Evolutionary conservation across 177 flowering plant genomes (phyloP).

Genomic region (Vitis hybrid): DNA sequence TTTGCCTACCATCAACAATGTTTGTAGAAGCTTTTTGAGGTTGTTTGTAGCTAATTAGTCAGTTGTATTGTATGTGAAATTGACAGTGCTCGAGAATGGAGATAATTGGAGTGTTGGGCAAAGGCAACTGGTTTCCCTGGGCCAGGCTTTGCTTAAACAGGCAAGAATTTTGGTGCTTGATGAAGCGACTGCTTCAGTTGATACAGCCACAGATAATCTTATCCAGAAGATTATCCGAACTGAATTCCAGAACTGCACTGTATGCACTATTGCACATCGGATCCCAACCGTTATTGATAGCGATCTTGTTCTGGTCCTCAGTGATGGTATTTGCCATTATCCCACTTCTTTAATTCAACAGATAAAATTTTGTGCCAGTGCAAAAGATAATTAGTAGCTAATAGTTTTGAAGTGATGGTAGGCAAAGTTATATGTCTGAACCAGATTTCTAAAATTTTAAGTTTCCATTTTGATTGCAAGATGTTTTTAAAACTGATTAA

Average conservation of each 20-base stretch:
- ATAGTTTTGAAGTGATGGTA: background rate
- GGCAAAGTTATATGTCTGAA: background rate
- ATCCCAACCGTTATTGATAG: conserved; percentile 96
- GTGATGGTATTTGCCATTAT: conserved; percentile 66
- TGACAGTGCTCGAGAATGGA: conserved; percentile 88
- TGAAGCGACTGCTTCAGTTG: conserved; percentile 99
- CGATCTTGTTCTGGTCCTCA: conserved; percentile 92
- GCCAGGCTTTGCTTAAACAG: conserved; percentile 89
- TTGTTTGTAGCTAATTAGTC: background rate
- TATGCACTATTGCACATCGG: conserved; percentile 95
- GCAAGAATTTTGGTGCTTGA: conserved; percentile 90
- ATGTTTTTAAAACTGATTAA: background rate
- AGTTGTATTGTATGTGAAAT: conserved; percentile 3
- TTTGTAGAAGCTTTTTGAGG: background rate
- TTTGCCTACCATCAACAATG: background rate
- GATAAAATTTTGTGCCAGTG: background rate
- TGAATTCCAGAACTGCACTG: conserved; percentile 88
- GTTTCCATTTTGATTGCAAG: background rate
- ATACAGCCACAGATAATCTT: conserved; percentile 91
- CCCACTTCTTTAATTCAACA: background rate
- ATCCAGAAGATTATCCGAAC: conserved; percentile 92
- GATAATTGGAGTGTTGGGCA: conserved; percentile 99
- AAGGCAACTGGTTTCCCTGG: conserved; percentile 89
- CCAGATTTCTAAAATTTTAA: background rate
- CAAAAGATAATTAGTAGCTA: background rate